Evolutionary conservation across 164 flowering plant species (phyloP).

Genomic region (Kalanchoe fedtschenkoi): DNA sequence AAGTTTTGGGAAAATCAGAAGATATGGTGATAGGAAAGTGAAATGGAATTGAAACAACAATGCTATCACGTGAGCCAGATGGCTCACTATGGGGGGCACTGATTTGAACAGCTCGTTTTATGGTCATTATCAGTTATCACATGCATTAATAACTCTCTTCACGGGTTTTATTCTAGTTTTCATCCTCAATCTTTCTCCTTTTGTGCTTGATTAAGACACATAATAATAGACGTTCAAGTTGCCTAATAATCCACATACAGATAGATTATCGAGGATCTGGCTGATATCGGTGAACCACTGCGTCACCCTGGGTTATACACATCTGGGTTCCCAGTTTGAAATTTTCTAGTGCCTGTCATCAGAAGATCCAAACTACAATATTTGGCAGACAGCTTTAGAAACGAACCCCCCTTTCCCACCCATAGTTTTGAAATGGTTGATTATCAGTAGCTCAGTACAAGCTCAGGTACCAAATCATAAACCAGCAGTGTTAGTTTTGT

Average conservation of each 20-base stretch:
- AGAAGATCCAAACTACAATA: conserved; percentile 6
- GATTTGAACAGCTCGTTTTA: conserved; percentile 57
- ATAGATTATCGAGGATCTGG: not conserved
- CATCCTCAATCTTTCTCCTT: not conserved
- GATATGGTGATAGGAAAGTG: conserved; percentile 16
- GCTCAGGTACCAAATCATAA: not conserved
- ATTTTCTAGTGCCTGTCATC: not conserved
- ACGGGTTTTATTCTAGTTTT: conserved; percentile 39
- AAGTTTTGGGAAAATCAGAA: not conserved
- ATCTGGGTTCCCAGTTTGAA: not conserved
- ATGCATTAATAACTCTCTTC: conserved; percentile 47
- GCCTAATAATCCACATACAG: not conserved
- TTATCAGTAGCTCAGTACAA: not conserved
- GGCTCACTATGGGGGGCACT: conserved; percentile 34
- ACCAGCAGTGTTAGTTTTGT: not conserved
- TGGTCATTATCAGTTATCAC: conserved; percentile 47
- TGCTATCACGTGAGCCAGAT: conserved; percentile 46
- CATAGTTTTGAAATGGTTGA: conserved; percentile 2
- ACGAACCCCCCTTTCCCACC: not conserved
- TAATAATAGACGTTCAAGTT: not conserved
- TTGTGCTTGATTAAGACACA: not conserved
- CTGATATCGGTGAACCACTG: not conserved
- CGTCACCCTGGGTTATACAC: not conserved
- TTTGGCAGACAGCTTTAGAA: not conserved
- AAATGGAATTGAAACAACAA: conserved; percentile 14